Evolutionary conservation across 305 asterid genomes (phyloP).

Genomic region (Solanum hybrid): DNA sequence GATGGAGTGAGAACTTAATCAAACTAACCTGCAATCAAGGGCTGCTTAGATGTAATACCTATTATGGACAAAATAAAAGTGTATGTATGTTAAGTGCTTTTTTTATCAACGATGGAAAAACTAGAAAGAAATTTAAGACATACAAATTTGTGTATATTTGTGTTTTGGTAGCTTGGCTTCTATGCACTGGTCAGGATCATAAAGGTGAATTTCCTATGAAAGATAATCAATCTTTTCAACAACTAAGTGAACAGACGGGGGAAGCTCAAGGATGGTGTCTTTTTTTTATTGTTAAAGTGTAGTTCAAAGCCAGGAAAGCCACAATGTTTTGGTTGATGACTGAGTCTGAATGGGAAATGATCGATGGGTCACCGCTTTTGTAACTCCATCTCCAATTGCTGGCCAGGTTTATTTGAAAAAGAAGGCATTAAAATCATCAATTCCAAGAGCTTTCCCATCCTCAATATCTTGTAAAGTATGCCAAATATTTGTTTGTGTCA

Average conservation of each 20-base stretch:
- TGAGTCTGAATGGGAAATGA: too few species aligned
- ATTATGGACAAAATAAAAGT: background rate
- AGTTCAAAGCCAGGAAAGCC: background rate
- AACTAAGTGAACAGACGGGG: constrained; percentile 7
- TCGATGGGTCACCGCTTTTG: too few species aligned
- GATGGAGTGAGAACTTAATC: too few species aligned
- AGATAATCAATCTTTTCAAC: constrained; percentile 8
- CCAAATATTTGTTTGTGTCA: too few species aligned
- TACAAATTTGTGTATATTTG: too few species aligned
- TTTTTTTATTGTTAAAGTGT: too few species aligned
- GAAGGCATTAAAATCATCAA: too few species aligned
- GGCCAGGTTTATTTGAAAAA: too few species aligned
- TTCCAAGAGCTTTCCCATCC: too few species aligned
- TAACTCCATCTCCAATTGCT: too few species aligned
- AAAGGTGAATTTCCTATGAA: background rate
- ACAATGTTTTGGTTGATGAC: too few species aligned
- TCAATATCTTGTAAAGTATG: too few species aligned
- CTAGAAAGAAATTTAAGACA: background rate
- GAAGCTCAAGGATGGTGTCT: constrained; percentile 9
- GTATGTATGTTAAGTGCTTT: background rate
- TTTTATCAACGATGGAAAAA: background rate
- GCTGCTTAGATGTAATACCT: background rate
- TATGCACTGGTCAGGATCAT: background rate
- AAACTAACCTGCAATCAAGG: background rate
- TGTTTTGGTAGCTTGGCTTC: background rate